phyloP scores from a whole-genome alignment of 192 early-diverging fungal species.

The Oehlia diaphana region DNA sequence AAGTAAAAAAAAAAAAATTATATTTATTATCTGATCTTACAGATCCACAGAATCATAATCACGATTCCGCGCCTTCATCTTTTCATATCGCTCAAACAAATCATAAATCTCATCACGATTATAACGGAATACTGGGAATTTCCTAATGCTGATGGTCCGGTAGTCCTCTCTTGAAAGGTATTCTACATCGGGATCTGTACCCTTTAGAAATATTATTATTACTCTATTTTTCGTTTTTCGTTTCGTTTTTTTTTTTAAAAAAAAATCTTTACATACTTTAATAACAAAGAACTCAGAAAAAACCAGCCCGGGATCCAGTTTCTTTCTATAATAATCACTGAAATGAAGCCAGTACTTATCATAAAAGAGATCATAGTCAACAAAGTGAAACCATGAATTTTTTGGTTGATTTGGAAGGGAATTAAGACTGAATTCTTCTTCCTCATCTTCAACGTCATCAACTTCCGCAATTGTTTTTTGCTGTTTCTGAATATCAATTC shows the following conservation, averaged over 20 bases:
- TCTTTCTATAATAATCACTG: not conserved
- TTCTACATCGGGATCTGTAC: not conserved
- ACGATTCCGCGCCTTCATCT: not conserved
- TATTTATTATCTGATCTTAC: slow-evolving; percentile 1
- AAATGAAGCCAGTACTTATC: slow-evolving; percentile 8
- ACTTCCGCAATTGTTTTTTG: not conserved
- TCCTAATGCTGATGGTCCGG: slow-evolving; percentile 4
- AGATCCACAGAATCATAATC: slow-evolving; percentile 21
- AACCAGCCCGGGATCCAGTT: not conserved
- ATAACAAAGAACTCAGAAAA: slow-evolving; percentile 22
- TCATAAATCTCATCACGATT: slow-evolving; percentile 26
- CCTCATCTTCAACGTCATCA: not conserved
- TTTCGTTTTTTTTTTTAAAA: too few relatives aligned
- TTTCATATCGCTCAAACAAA: slow-evolving; percentile 24
- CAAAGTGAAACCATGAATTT: slow-evolving; percentile 1
- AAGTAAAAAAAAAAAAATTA: not conserved
- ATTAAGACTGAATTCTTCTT: not conserved
- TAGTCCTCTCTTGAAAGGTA: slow-evolving; percentile 25
- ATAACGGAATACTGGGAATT: slow-evolving; percentile 11
- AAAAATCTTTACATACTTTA: not conserved
- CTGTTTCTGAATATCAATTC: slow-evolving; percentile 16
- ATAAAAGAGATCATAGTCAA: slow-evolving; percentile 2
- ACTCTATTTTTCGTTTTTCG: too few relatives aligned
- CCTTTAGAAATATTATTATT: not conserved
- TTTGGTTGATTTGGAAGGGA: not conserved